Percentiles rank a stretch among this genome's conserved stretches.
phyloP scores from a whole-genome alignment of 257 asterid species.

The Fraxinus americana region DNA sequence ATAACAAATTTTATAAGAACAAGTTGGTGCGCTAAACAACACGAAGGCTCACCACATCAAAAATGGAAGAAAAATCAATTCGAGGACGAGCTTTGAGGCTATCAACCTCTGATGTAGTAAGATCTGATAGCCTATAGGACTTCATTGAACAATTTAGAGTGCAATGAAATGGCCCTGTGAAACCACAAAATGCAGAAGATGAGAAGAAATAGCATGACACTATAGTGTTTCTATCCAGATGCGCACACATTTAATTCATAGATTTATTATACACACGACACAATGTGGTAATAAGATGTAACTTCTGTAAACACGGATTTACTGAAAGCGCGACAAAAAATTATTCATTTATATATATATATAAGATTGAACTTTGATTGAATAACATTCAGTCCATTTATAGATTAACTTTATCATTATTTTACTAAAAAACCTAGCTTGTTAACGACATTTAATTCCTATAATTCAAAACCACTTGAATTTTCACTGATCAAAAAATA shows the following conservation, averaged over 20 bases:
- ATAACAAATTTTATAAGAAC: not conserved
- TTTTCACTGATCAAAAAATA: not conserved
- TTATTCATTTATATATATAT: too few species aligned
- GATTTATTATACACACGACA: not conserved
- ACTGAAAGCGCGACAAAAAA: not conserved
- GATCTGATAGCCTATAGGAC: constrained; percentile 84
- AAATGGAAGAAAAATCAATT: constrained; percentile 82
- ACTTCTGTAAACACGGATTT: not conserved
- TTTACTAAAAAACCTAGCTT: not conserved
- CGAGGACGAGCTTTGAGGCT: constrained; percentile 89
- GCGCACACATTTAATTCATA: not conserved
- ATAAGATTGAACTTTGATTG: too few species aligned
- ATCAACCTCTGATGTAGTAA: constrained; percentile 69
- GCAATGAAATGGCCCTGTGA: constrained; percentile 50
- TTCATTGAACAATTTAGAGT: constrained; percentile 70
- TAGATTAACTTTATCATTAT: not conserved
- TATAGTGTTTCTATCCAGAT: not conserved
- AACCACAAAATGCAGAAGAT: constrained; percentile 25
- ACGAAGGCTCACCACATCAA: constrained; percentile 62
- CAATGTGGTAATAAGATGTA: not conserved
- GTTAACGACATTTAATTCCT: not conserved
- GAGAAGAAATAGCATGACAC: not conserved
- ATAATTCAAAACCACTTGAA: not conserved
- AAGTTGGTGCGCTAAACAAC: constrained; percentile 6
- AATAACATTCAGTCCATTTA: not conserved